phyloP scores from a whole-genome alignment of 305 asterid genomes.

The Fraxinus dipetala region DNA sequence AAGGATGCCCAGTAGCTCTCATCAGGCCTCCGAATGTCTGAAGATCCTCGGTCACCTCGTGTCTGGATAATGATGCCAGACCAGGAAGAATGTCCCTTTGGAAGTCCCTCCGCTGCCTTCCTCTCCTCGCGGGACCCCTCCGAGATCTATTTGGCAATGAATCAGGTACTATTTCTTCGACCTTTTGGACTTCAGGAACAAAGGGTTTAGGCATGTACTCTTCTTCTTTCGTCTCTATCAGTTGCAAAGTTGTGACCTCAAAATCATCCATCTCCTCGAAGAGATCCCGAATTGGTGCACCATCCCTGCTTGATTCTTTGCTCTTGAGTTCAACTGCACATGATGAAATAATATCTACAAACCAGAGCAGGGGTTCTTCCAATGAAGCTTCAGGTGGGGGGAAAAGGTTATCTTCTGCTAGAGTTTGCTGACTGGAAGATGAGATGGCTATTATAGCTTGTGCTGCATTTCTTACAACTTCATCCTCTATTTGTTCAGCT shows the following conservation, averaged over 20 bases:
- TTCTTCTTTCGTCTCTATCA: constrained; percentile 60
- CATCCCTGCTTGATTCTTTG: constrained; percentile 27
- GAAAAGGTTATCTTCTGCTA: constrained; percentile 13
- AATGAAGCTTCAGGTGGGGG: constrained; percentile 38
- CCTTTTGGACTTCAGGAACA: constrained; percentile 43
- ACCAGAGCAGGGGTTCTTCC: constrained; percentile 51
- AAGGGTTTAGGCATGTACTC: constrained; percentile 77
- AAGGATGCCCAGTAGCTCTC: constrained; percentile 76
- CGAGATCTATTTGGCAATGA: constrained; percentile 39
- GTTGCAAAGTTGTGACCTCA: constrained; percentile 69
- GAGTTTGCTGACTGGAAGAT: constrained; percentile 34
- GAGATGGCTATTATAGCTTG: constrained; percentile 61
- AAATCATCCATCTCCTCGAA: constrained; percentile 66
- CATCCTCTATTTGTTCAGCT: constrained; percentile 37
- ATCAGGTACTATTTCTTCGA: constrained; percentile 43
- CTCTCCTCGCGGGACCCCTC: constrained; percentile 84
- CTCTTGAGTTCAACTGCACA: constrained; percentile 30
- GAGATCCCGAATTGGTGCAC: constrained; percentile 16
- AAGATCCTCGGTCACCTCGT: constrained; percentile 84
- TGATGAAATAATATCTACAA: constrained; percentile 48
- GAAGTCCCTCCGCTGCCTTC: constrained; percentile 87
- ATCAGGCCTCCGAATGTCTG: constrained; percentile 83
- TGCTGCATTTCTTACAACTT: constrained; percentile 57
- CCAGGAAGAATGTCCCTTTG: constrained; percentile 93
- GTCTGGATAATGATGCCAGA: constrained; percentile 64